Percentiles rank a stretch among this genome's conserved stretches.
phyloP scores from a whole-genome alignment of 2,329 filamentous ascomycete species.

The Trichoderma atroviride region DNA sequence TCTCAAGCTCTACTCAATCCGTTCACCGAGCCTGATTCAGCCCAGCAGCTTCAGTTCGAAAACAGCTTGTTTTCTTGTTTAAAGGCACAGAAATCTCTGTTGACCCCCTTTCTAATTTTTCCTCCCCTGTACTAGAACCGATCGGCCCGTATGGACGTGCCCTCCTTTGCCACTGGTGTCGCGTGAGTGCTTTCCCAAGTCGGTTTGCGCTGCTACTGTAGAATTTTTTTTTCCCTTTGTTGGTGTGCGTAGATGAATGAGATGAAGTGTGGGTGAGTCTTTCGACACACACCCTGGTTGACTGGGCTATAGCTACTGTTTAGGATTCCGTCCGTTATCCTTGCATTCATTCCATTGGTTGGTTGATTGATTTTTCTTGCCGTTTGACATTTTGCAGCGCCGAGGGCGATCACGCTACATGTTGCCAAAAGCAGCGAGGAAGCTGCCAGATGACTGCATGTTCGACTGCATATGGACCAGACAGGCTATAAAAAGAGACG shows the following conservation, averaged over 20 bases:
- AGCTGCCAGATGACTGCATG: not conserved
- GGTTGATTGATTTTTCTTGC: not conserved
- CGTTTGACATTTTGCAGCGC: not conserved
- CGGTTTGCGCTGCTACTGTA: not conserved
- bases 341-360: not conserved
- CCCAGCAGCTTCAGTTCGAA: not conserved
- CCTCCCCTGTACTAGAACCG: not conserved
- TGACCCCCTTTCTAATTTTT: not conserved
- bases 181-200: slow-evolving; percentile 17
- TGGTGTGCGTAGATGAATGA: not conserved
- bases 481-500: not conserved
- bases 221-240: not conserved
- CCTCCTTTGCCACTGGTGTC: slow-evolving; percentile 17
- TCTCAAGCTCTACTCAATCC: slow-evolving; percentile 7
- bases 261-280: not conserved
- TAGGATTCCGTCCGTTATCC: not conserved
- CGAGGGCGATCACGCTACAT: not conserved
- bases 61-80: not conserved
- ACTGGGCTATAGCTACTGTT: not conserved
- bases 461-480: not conserved
- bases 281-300: not conserved
- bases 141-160: slow-evolving; percentile 6
- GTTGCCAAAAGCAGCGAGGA: not conserved
- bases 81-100: slow-evolving; percentile 1
- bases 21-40: slow-evolving; percentile 17